Conservation (phyloP, 139 green algal species). For the Chlamydomonas sp. region DNA sequence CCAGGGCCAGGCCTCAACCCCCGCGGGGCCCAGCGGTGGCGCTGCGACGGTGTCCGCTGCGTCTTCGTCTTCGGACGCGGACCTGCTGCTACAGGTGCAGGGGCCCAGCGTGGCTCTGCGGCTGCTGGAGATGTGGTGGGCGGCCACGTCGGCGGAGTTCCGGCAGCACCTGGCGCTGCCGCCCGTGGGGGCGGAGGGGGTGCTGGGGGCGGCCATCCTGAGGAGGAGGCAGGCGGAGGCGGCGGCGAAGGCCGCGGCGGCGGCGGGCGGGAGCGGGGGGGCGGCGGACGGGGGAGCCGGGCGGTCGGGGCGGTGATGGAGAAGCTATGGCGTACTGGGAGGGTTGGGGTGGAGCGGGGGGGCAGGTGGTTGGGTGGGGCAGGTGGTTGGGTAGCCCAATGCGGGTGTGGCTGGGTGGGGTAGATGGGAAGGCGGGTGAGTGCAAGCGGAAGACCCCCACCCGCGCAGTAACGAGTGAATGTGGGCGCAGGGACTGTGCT, state of each 20-base stretch:
- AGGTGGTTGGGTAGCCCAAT: too few relatives aligned
- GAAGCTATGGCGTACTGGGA: too few relatives aligned
- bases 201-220: background rate
- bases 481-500: too few relatives aligned
- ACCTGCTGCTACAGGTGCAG: slow-evolving; percentile 17
- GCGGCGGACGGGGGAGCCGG: too few relatives aligned
- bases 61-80: background rate
- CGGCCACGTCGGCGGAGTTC: slow-evolving; percentile 23
- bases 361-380: too few relatives aligned
- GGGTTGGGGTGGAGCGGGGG: too few relatives aligned
- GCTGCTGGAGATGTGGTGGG: slow-evolving; percentile 33
- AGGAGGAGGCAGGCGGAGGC: background rate
- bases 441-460: too few relatives aligned
- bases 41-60: background rate
- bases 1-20: too few relatives aligned
- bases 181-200: slow-evolving; percentile 14
- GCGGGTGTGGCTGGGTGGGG: too few relatives aligned
- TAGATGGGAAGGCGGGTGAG: too few relatives aligned
- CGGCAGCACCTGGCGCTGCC: slow-evolving; percentile 12
- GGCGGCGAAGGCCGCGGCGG: background rate
- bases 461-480: too few relatives aligned
- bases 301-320: too few relatives aligned
- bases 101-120: slow-evolving; percentile 18
- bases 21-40: background rate
- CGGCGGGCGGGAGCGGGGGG: background rate